Percentiles rank a stretch among this genome's conserved stretches.
Conservation (phyloP, 352 stramenopile species). For the Sclerospora graminicola region DNA sequence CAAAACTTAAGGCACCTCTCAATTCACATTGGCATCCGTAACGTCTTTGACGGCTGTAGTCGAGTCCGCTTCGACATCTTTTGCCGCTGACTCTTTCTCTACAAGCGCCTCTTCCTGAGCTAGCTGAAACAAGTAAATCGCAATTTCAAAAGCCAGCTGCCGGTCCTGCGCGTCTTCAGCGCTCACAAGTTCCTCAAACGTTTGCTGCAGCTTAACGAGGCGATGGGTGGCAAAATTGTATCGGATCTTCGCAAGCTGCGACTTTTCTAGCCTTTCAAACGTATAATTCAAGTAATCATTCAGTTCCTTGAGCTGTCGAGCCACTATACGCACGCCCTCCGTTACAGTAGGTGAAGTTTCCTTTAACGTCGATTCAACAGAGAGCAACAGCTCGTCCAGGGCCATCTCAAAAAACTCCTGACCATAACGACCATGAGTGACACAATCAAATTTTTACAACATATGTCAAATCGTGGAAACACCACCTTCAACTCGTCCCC, state of each 20-base stretch:
- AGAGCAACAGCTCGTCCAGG: slow-evolving; percentile 49
- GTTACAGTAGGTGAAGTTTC: slow-evolving; percentile 44
- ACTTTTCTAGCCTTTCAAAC: slow-evolving; percentile 46
- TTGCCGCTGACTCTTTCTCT: not conserved
- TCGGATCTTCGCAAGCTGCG: slow-evolving; percentile 25
- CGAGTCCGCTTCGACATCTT: not conserved
- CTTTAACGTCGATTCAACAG: slow-evolving; percentile 38
- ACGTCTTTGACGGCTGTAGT: slow-evolving; percentile 10
- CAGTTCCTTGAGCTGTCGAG: slow-evolving; percentile 38
- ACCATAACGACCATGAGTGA: not conserved
- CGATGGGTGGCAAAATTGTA: slow-evolving; percentile 50
- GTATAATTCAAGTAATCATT: slow-evolving; percentile 34
- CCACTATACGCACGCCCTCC: slow-evolving; percentile 31
- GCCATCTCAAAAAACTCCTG: slow-evolving; percentile 66
- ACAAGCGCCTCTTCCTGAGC: slow-evolving; percentile 4
- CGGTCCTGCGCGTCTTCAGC: slow-evolving; percentile 34
- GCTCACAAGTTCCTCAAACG: slow-evolving; percentile 55
- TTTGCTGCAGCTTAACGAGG: slow-evolving; percentile 54
- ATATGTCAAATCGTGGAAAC: not conserved
- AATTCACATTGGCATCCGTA: no score
- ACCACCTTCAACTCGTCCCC: slow-evolving; percentile 58
- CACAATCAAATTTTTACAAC: no score
- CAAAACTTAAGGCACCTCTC: not conserved
- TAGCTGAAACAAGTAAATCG: not conserved
- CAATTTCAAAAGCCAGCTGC: no score